Base-by-base conservation (phyloP, 305 asterid genomes). In the Fraxinus xanthoxyloides region DNA sequence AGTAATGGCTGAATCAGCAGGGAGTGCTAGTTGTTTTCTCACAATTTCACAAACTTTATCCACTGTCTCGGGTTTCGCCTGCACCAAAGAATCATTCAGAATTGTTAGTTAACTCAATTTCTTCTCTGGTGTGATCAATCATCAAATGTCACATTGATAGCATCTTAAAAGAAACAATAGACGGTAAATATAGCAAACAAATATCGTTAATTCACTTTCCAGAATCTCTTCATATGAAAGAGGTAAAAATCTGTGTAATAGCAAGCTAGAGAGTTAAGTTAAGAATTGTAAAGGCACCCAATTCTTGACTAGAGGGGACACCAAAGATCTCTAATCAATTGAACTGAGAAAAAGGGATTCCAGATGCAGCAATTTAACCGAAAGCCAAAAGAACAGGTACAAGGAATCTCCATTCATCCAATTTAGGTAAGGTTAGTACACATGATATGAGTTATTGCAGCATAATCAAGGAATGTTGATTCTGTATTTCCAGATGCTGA, bases 41-140 rank as follows among this genome's bases (percentile, higher is more conserved):
- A 97, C 99, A 77, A 97, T 97, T 54, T 85, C 85, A 73, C 89
- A 84, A 13, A 97, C 99, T 81, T 93, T 93, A 2, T 89, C 82
- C 26, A 97, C 96, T 0, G 99, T 97, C 87, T 94, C 98, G 46
- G 94, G 92, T 61, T 93, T 97, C 54, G 98, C 99, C 98, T 94
- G 92, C 87, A 31, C 81, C 81, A 80, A 5, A 48, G 43, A 40
- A 85, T 69, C 81, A 84, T 24, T 2, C 23, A 78, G 32, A 38
- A 59, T 54, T 34, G 46, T 85, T 51, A 65, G 40, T 8, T 48
- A 72, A 30, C 38, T 30, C 38, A 30, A 69, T 69, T 28, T 63
- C 34, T 63, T 63, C 72, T 26, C 31, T 26, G 30, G 1, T 24
- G 72, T 10, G 35, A 65, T 67, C 74, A 13, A 67, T 12, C 7